Percentiles rank a stretch among this genome's conserved stretches.
phyloP scores from a whole-genome alignment of 2,329 filamentous ascomycete genomes.

The Fusarium compactum region DNA sequence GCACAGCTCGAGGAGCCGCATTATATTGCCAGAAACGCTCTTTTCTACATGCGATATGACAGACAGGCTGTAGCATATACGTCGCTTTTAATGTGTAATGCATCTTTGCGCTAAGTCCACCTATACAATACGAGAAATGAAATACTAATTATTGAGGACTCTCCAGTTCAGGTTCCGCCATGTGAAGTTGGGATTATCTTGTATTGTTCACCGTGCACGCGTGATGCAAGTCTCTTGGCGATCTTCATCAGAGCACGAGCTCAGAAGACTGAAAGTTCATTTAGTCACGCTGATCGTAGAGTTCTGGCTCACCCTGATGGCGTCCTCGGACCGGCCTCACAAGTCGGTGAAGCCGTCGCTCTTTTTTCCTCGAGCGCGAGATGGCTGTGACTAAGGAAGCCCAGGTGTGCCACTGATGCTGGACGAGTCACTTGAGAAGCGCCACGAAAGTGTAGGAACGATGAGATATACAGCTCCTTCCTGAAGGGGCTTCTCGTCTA shows the following conservation, averaged over 20 bases:
- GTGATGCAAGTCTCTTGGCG: slow-evolving; percentile 37
- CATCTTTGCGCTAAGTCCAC: not conserved
- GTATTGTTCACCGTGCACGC: slow-evolving; percentile 2
- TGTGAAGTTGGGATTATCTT: slow-evolving; percentile 30
- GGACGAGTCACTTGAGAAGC: slow-evolving; percentile 54
- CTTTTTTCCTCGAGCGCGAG: not conserved
- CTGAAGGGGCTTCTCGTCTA: slow-evolving; percentile 40
- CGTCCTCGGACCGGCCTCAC: not conserved
- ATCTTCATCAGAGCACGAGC: slow-evolving; percentile 43
- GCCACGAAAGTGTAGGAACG: slow-evolving; percentile 52
- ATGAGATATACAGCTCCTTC: slow-evolving; percentile 52
- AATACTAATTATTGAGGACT: slow-evolving; percentile 7
- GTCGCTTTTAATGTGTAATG: slow-evolving; percentile 51
- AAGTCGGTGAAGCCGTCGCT: slow-evolving; percentile 20
- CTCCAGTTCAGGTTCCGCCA: slow-evolving; percentile 43
- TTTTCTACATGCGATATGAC: slow-evolving; percentile 38
- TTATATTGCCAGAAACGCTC: slow-evolving; percentile 18
- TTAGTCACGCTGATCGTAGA: not conserved
- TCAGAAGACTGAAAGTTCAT: slow-evolving; percentile 9
- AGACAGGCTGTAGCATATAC: slow-evolving; percentile 51
- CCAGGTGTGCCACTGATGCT: slow-evolving; percentile 47
- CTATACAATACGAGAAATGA: slow-evolving; percentile 43
- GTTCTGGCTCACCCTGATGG: not conserved
- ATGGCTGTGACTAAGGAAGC: not conserved
- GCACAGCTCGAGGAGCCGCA: slow-evolving; percentile 46